Evolutionary conservation across 805 yeast species (phyloP).

Genomic region (Myxozyma mucilagina): DNA sequence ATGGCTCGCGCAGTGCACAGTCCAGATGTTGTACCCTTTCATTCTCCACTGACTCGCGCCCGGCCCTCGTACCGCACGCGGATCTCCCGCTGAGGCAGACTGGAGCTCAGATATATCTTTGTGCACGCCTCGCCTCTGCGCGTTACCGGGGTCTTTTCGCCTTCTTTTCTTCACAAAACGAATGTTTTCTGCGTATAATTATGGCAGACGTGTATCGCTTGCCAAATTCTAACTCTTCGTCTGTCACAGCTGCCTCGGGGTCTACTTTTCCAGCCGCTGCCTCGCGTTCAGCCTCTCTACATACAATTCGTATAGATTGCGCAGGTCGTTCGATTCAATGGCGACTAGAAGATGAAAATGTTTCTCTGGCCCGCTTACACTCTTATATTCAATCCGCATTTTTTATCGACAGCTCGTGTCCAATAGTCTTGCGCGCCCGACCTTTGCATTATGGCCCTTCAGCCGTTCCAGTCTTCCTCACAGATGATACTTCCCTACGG

Average conservation of each 20-base stretch:
- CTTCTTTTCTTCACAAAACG: neutral
- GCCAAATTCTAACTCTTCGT: neutral
- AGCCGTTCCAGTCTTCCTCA: neutral
- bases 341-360: conserved; percentile 19
- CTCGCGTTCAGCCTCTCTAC: conserved; percentile 1
- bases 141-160: neutral
- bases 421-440: conserved; percentile 5
- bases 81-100: conserved; percentile 4
- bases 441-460: neutral
- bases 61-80: conserved; percentile 9
- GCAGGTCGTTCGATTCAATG: conserved; percentile 19
- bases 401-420: conserved; percentile 14
- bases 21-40: conserved; percentile 2
- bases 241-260: neutral
- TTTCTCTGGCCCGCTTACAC: conserved; percentile 14
- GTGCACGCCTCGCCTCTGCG: neutral
- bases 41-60: conserved; percentile 1
- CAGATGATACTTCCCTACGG: conserved; percentile 16
- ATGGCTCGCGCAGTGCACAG: conserved; percentile 11
- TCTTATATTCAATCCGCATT: conserved; percentile 26
- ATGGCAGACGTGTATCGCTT: conserved; percentile 5
- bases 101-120: neutral
- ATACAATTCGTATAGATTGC: conserved; percentile 20
- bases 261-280: neutral
- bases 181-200: neutral